Base-by-base conservation (phyloP, 2,329 filamentous ascomycete genomes). In the Colletotrichum scovillei region DNA sequence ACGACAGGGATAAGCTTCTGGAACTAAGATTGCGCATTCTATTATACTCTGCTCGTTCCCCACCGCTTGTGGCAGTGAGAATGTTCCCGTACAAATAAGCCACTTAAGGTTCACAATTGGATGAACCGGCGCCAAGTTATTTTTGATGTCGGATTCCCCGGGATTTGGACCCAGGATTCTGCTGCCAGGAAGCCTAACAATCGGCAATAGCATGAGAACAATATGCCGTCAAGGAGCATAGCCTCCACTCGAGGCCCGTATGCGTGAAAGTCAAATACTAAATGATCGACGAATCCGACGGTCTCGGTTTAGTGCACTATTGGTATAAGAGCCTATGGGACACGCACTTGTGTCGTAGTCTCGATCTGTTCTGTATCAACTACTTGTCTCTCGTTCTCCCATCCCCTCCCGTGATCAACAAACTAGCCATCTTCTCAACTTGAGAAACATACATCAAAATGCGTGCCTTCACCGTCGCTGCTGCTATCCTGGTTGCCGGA, bases 131-230 rank as follows among this genome's bases (percentile, higher is more conserved):
- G 30, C n/a, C n/a, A 38, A 69, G 58, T 46, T 65, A 69, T 60
- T 69, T 56, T 69, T 60, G 30, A 22, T 42, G 3, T 49, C 70
- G 70, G 70, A 19, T 64, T 60, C 32, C 42, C 59, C 70, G 66
- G 59, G 9, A 22, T 55, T 56, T 38, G 24, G 53, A 28, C 8
- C n/a, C 52, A 56, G 55, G n/a, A 32, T 24, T 16, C 24, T 64
- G n/a, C n/a, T 19, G 6, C n/a, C 12, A 26, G 6, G 28, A 16
- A 35, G 49, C 22, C 28, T 63, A 11, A 53, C 12, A 19, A 52
- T 32, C 22, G 59, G 53, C 32, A 42, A 35, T 3, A 6, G 42
- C 59, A 72, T 64, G 35, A 53, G 11, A 42, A 42, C 1, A 42
- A 42, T 19, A 49, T n/a, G 42, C 19, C 2, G 1, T 49, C 19